These are phyloP conservation scores for Claviceps sp. DNA, from an alignment of 2,329 filamentous ascomycete genomes.

Conservation along the genomic window DNA sequence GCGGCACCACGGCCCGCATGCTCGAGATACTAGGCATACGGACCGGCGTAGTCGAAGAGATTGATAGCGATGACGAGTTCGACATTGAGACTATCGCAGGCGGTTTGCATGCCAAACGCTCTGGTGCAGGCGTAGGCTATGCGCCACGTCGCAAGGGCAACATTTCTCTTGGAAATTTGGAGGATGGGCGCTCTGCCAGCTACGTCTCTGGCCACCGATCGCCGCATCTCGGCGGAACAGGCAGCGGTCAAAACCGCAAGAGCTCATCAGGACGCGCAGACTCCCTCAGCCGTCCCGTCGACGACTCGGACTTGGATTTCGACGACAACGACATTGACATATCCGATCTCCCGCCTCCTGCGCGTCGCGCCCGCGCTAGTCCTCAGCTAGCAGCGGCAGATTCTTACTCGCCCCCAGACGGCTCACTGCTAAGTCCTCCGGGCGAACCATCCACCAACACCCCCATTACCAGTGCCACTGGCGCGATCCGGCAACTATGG, in stretches of 20 bases:
- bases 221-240: slow-evolving; percentile 23
- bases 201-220: slow-evolving; percentile 43
- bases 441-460: slow-evolving; percentile 16
- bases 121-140: slow-evolving; percentile 64
- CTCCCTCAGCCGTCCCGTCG: slow-evolving; percentile 36
- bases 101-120: slow-evolving; percentile 68
- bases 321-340: slow-evolving; percentile 45
- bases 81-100: slow-evolving; percentile 72
- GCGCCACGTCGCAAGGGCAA: slow-evolving; percentile 53
- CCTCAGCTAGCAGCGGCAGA: slow-evolving; percentile 9
- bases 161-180: slow-evolving; percentile 42
- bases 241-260: slow-evolving; percentile 36
- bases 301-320: slow-evolving; percentile 42
- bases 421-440: slow-evolving; percentile 17
- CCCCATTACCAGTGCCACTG: slow-evolving; percentile 52
- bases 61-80: slow-evolving; percentile 96
- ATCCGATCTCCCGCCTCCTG: slow-evolving; percentile 52
- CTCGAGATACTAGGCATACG: slow-evolving; percentile 93
- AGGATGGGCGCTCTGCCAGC: slow-evolving; percentile 23
- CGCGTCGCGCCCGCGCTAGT: slow-evolving; percentile 23
- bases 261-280: slow-evolving; percentile 34
- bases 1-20: slow-evolving; percentile 94
- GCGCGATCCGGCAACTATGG: slow-evolving; percentile 68
- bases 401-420: slow-evolving; percentile 7
- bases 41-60: slow-evolving; percentile 91